Evolutionary conservation across 2,329 filamentous ascomycete genomes (phyloP), one percentile per base, ranked within the genome.

Genomic region (Chrysoporthe austroafricana): DNA sequence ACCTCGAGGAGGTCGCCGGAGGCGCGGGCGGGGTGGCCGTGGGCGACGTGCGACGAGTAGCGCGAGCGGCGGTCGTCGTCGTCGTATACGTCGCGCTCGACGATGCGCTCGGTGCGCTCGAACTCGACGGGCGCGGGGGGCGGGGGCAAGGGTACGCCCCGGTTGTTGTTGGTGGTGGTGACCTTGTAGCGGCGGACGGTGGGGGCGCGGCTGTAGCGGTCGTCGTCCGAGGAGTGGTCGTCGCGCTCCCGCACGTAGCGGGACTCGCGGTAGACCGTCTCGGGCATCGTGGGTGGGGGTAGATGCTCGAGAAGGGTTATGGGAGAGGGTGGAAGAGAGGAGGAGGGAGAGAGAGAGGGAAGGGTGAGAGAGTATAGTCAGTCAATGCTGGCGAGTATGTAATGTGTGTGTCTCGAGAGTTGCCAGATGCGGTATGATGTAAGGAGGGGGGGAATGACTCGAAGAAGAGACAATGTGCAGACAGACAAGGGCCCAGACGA

Each of bases 181-280:
- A 86, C 83, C 74, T 86, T 86, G 79, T 86, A 86, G 66, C 84
- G 81, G 69, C 81, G 82, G 64, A 86, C 79, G n/a, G 82, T 85
- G 5, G 68, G 58, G 21, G 43, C 32, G 68, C 76, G 79, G 72
- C 78, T 79, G 76, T 81, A 82, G 54, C 77, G 76, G 62, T 85
- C 82, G 65, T 85, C 84, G 69, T 83, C 81, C 16, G 76, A 80
- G 39, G 76, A 74, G 57, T 74, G 75, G 64, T 74, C 72, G 69
- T 78, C 75, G 13, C 63, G 63, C 68, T 75, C 74, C 21, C 63
- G 63, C 69, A 74, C 74, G 70, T 73, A 74, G 52, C 77, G 77
- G 72, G 76, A 70, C 70, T 79, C 77, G 66, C 76, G 75, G 71
- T 77, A 77, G 70, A 77, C 75, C 58, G 68, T 67, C 66, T 75